phyloP scores from a whole-genome alignment of 2,329 filamentous ascomycete genomes.

The Talaromyces atroroseus region DNA sequence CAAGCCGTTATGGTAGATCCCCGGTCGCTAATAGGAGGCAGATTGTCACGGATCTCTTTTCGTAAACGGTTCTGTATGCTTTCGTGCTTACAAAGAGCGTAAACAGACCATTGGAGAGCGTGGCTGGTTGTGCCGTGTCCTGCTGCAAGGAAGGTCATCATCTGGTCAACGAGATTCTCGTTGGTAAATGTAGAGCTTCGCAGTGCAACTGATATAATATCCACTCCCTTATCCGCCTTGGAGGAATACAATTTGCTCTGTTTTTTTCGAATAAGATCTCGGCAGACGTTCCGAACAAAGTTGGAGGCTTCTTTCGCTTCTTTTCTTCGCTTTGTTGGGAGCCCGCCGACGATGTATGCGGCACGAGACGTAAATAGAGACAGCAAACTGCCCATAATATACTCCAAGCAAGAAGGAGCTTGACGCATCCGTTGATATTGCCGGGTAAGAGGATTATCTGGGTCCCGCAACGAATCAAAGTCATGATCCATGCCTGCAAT shows the following conservation, averaged over 20 bases:
- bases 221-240: constrained; percentile 36
- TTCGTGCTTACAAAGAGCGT: constrained; percentile 61
- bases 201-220: constrained; percentile 77
- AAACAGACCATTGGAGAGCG: constrained; percentile 69
- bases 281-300: constrained; percentile 61
- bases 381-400: constrained; percentile 11
- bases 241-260: constrained; percentile 46
- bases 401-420: not conserved
- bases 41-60: constrained; percentile 58
- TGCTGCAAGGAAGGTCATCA: constrained; percentile 85
- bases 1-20: constrained; percentile 58
- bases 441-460: constrained; percentile 52
- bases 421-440: constrained; percentile 24
- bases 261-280: constrained; percentile 66
- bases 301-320: constrained; percentile 54
- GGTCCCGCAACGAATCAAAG: constrained; percentile 60
- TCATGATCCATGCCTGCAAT: constrained; percentile 65
- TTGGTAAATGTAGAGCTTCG: constrained; percentile 70
- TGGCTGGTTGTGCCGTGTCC: constrained; percentile 75
- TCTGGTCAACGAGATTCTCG: constrained; percentile 76
- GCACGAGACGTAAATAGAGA: constrained; percentile 45
- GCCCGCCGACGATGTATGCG: constrained; percentile 50
- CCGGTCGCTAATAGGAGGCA: constrained; percentile 29
- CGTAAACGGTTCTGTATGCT: constrained; percentile 64
- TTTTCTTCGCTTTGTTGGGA: constrained; percentile 68